Percentiles rank a stretch among this genome's conserved stretches.
Evolutionary conservation across 1,284 basidiomycete species (phyloP).

Genomic region (Cryptococcus sp.): DNA sequence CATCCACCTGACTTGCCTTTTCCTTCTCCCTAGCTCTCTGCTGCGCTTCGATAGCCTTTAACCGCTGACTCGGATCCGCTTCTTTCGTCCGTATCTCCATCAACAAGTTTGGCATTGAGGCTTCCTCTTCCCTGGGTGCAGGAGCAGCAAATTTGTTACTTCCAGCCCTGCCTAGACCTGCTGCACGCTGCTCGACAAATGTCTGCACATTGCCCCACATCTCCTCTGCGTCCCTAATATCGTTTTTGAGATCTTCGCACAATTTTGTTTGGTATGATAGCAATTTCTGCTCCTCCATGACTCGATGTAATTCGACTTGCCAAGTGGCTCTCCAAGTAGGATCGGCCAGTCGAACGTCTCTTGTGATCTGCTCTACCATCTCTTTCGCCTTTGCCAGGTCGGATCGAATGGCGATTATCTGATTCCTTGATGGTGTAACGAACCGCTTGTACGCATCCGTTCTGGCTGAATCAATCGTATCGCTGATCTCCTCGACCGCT

Average conservation of each 20-base stretch:
- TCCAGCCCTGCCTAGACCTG: conserved; percentile 49
- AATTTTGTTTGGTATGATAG: conserved; percentile 89
- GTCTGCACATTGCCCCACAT: conserved; percentile 85
- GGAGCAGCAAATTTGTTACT: conserved; percentile 19
- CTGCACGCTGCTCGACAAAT: conserved; percentile 70
- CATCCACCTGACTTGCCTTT: conserved; percentile 60
- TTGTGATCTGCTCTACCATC: conserved; percentile 75
- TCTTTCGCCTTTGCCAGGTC: conserved; percentile 70
- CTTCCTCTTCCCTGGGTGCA: conserved; percentile 46
- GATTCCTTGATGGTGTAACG: conserved; percentile 74
- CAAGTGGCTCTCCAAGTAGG: conserved; percentile 99
- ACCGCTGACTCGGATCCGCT: conserved; percentile 73
- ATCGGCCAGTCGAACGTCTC: conserved; percentile 84
- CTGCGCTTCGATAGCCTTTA: conserved; percentile 87
- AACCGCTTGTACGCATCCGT: conserved; percentile 90
- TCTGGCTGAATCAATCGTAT: conserved; percentile 85
- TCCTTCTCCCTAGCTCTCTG: conserved; percentile 76
- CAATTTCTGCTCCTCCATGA: conserved; percentile 96
- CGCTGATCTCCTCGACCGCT: conserved; percentile 89
- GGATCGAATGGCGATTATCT: conserved; percentile 71
- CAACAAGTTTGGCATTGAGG: conserved; percentile 65
- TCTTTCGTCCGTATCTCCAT: conserved; percentile 80
- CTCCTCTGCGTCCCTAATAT: conserved; percentile 81
- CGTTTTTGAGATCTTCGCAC: conserved; percentile 82
- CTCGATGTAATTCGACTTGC: conserved; percentile 92